Evolutionary conservation across 1,284 basidiomycete species (phyloP), one percentile per base, ranked within the genome.

Genomic region (Neonothopanus nambi): DNA sequence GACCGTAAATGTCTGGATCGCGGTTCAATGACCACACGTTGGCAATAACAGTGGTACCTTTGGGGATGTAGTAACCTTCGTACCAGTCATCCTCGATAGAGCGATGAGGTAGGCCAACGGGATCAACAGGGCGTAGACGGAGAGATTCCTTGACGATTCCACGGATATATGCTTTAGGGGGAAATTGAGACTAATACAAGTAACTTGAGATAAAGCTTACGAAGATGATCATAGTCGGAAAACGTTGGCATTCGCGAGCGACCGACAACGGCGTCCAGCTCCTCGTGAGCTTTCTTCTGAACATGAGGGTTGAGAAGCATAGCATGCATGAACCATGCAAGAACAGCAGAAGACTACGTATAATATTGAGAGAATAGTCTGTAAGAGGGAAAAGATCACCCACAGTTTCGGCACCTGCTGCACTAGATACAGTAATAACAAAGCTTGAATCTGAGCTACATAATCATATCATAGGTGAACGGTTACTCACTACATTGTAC

Each of bases 11-110:
- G 1, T 48, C 46, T 20, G 35, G 46, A 35, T 48, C 45, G 17
- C 46, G 52, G 20, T 54, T 54, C n/a, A 54, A 42, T 20, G 52
- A 54, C 52, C 52, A 61, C 17, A 58, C 55, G 33, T 61, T 61
- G 35, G 52, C 49, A 20, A 61, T 48, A 30, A 50, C 56, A 21
- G 58, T 53, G 12, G 58, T 59, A 30, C 53, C 58, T 23, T 59
- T 59, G 4, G 53, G 50, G 5, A 61, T 21, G 40, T 50, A 51
- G 39, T 58, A 57, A 17, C 60, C 60, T 15, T 59, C 50, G 18
- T 61, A 53, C 28, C 18, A 43, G 57, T 61, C 58, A 24, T 61
- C 60, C 36, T 38, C 52, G 30, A 33, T 37, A 21, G 46, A 48
- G 18, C 47, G 47, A 28, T 49, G 47, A 5, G 23, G 47, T 5